Percentiles rank a stretch among this genome's conserved stretches.
phyloP scores from a whole-genome alignment of 352 stramenopile species.

The Phytophthora capsici region DNA sequence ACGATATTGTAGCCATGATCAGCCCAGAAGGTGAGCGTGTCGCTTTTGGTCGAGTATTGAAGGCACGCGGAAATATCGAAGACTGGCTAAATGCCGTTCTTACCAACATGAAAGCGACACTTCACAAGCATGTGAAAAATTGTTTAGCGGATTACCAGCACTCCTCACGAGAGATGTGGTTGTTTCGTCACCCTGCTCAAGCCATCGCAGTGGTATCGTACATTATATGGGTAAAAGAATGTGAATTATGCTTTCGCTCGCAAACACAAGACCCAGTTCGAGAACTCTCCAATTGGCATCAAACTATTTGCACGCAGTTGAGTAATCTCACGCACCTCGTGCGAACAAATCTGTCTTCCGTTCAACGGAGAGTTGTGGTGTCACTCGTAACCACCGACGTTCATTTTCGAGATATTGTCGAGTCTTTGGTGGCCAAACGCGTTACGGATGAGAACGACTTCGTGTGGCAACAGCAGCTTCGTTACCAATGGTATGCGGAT shows the following conservation, averaged over 20 bases:
- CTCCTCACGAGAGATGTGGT: constrained; percentile 75
- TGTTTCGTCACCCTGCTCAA: constrained; percentile 91
- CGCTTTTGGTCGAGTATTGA: constrained; percentile 73
- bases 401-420: constrained; percentile 81
- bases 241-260: constrained; percentile 66
- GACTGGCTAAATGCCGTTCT: constrained; percentile 85
- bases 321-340: constrained; percentile 73
- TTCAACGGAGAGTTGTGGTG: constrained; percentile 66
- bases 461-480: constrained; percentile 77
- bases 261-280: constrained; percentile 55
- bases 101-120: constrained; percentile 71
- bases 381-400: constrained; percentile 82
- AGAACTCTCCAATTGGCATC: constrained; percentile 65
- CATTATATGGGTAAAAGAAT: constrained; percentile 85
- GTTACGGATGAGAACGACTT: constrained; percentile 69
- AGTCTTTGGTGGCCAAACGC: constrained; percentile 56
- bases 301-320: constrained; percentile 73
- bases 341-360: constrained; percentile 55
- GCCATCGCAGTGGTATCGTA: constrained; percentile 91
- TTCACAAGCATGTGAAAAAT: constrained; percentile 76
- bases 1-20: constrained; percentile 82
- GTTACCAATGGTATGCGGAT: constrained; percentile 77
- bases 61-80: constrained; percentile 88
- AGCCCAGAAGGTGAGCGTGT: constrained; percentile 84
- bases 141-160: constrained; percentile 91